A percentile compares a stretch with the other conserved stretches of the same genome.
These are phyloP conservation scores for Akanthomyces dipterigenus DNA, from an alignment of 2,329 filamentous ascomycete species.

Conservation along the genomic window DNA sequence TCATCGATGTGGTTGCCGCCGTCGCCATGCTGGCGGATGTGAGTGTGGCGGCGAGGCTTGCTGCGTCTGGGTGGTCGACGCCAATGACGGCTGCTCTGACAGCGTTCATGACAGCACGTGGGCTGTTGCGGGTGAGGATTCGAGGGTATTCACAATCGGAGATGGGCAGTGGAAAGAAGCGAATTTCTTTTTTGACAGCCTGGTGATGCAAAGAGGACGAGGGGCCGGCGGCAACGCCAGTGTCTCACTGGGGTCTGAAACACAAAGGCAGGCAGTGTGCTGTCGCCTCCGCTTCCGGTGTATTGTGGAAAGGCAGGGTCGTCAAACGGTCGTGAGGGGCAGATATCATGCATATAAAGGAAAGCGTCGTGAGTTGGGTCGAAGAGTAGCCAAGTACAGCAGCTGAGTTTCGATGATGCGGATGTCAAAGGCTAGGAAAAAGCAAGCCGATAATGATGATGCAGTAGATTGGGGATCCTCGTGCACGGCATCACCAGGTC, in stretches of 20 bases:
- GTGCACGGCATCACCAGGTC: constrained; percentile 8
- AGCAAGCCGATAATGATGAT: background rate
- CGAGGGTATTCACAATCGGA: background rate
- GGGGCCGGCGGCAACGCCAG: background rate
- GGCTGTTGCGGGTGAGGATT: background rate
- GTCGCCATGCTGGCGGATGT: background rate
- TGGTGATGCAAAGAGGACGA: background rate
- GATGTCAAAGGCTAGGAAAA: background rate
- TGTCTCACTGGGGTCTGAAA: background rate
- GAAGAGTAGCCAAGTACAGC: background rate
- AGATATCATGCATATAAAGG: background rate
- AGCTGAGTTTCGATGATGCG: background rate
- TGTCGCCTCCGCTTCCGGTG: background rate
- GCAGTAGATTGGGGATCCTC: background rate
- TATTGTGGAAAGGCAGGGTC: background rate
- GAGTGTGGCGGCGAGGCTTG: background rate
- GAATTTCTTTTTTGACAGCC: background rate
- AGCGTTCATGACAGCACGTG: background rate
- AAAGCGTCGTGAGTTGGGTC: background rate
- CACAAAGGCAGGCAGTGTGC: background rate
- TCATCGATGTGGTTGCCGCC: background rate
- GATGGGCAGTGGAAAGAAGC: background rate
- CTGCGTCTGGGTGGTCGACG: constrained; percentile 7
- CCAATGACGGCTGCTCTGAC: constrained; percentile 9
- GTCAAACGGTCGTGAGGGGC: background rate